phyloP scores from a whole-genome alignment of 78 protist species.

The slime mould (Dictyostelium discoideum) region DNA sequence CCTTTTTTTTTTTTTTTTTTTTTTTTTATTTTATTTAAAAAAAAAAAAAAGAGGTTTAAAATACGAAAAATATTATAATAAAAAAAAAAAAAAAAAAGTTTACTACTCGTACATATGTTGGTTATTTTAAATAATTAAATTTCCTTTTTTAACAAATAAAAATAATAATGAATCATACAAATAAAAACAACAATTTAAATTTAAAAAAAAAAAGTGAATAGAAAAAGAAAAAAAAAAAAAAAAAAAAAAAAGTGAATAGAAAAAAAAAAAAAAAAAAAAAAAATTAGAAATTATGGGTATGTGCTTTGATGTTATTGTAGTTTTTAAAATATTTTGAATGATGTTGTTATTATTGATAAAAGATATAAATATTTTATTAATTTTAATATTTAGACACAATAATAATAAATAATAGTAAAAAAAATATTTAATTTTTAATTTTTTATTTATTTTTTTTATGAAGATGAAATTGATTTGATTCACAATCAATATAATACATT shows the following conservation, averaged over 20 bases:
- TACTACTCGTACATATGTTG: not conserved
- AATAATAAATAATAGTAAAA: too few species aligned
- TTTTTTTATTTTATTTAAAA: too few species aligned
- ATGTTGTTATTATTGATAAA: not conserved
- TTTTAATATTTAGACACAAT: too few species aligned
- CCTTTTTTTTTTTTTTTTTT: too few species aligned
- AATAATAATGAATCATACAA: not conserved
- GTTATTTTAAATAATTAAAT: not conserved
- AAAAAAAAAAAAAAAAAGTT: not conserved
- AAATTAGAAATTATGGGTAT: not conserved
- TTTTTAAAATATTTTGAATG: not conserved
- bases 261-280: too few species aligned
- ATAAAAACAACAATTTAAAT: not conserved
- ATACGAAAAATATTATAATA: not conserved
- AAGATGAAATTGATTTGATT: not conserved
- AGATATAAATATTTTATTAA: not conserved
- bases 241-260: too few species aligned
- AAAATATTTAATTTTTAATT: too few species aligned
- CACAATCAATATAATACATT: not conserved
- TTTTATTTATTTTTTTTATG: not conserved
- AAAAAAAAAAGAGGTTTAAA: not conserved
- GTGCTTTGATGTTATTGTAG: not conserved
- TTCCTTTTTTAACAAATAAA: not conserved
- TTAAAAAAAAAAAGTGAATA: not conserved
- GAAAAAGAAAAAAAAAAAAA: too few species aligned